Conservation (phyloP, 2,329 filamentous ascomycete species). For the Venturia pyrina region DNA sequence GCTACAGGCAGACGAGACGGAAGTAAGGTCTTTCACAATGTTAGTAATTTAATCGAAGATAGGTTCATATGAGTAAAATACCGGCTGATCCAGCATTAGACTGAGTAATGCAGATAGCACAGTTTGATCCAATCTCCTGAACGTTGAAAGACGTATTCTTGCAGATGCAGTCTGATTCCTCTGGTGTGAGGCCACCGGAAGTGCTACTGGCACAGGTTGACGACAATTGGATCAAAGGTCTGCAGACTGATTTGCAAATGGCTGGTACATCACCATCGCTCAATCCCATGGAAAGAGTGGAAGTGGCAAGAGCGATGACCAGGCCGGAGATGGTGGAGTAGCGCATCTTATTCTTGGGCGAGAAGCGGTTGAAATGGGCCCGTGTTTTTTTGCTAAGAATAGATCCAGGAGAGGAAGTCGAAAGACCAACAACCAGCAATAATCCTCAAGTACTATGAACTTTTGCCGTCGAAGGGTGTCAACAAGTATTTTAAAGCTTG, state of each 20-base stretch:
- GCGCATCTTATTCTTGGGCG: background rate
- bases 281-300: background rate
- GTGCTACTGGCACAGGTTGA: background rate
- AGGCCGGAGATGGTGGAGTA: conserved; percentile 3
- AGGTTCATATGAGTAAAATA: background rate
- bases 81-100: conserved; percentile 1
- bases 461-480: background rate
- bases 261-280: conserved; percentile 6
- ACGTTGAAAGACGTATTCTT: conserved; percentile 11
- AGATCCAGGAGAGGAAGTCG: background rate
- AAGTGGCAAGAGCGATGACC: background rate
- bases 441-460: background rate
- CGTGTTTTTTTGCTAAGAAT: background rate
- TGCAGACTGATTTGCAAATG: conserved; percentile 4
- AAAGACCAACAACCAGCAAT: background rate
- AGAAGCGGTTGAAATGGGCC: background rate
- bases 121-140: conserved; percentile 4
- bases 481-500: background rate
- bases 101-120: conserved; percentile 9
- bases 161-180: conserved; percentile 9
- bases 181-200: background rate
- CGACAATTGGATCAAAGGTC: conserved; percentile 9
- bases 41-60: background rate
- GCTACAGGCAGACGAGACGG: conserved; percentile 6
- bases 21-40: background rate